Evolutionary conservation across 805 yeast species (phyloP).

Genomic region (Pichia exigua): DNA sequence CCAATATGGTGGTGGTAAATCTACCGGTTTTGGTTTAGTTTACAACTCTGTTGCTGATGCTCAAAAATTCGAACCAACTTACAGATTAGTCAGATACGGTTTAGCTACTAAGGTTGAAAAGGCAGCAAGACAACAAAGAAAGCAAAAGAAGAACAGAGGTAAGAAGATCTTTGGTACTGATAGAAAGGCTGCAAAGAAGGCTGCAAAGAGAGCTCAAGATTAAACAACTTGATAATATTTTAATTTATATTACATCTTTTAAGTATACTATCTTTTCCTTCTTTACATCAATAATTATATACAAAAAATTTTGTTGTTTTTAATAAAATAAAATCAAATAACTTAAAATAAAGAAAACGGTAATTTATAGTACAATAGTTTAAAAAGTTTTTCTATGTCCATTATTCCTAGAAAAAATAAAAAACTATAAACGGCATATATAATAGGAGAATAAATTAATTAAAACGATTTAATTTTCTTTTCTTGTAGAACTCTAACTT

Average conservation of each 20-base stretch:
- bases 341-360: background rate
- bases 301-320: background rate
- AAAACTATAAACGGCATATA: background rate
- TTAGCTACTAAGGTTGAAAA: conserved; percentile 93
- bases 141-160: conserved; percentile 99
- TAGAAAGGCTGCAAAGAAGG: conserved; percentile 85
- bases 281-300: background rate
- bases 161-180: conserved; percentile 99
- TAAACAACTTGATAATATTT: conserved; percentile 30
- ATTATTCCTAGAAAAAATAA: conserved; percentile 1
- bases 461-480: conserved; percentile 35
- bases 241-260: background rate
- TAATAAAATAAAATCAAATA: conserved; percentile 3
- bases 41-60: conserved; percentile 98
- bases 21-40: conserved; percentile 98
- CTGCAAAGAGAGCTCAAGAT: conserved; percentile 86
- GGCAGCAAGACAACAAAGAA: conserved; percentile 99
- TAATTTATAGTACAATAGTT: too few relatives aligned
- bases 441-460: background rate
- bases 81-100: conserved; percentile 99
- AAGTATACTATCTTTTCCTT: background rate
- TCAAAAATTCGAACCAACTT: conserved; percentile 97
- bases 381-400: too few relatives aligned
- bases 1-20: conserved; percentile 99
- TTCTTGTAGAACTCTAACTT: conserved; percentile 54